Evolutionary conservation across 148 eudicot species (phyloP).

Genomic region (Dysphania ambrosioides): DNA sequence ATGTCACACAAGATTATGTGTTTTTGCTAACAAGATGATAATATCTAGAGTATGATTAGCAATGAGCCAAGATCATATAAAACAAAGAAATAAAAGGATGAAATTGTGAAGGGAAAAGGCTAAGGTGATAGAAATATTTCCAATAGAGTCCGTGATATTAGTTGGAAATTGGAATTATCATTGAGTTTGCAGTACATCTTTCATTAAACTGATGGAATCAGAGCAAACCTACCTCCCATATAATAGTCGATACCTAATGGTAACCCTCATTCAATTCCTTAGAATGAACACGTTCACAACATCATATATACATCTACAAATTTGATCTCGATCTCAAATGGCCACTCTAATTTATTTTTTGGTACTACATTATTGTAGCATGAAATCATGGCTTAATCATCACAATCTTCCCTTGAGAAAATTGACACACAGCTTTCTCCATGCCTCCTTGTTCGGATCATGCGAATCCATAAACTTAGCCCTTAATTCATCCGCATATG

Average conservation of each 20-base stretch:
- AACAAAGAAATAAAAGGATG: too few relatives aligned
- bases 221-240: not conserved
- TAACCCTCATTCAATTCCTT: not conserved
- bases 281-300: not conserved
- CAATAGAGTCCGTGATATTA: not conserved
- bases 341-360: not conserved
- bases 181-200: not conserved
- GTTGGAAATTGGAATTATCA: not conserved
- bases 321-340: too few relatives aligned
- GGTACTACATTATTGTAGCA: not conserved
- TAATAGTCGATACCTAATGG: not conserved
- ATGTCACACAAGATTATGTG: too few relatives aligned
- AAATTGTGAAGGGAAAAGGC: not conserved
- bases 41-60: too few relatives aligned
- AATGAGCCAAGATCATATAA: too few relatives aligned
- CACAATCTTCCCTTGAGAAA: slow-evolving; percentile 66
- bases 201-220: not conserved
- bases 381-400: slow-evolving; percentile 10
- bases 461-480: slow-evolving; percentile 33
- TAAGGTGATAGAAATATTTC: not conserved
- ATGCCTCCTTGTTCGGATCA: slow-evolving; percentile 72
- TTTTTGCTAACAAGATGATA: too few relatives aligned
- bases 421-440: slow-evolving; percentile 63
- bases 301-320: not conserved
- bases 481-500: slow-evolving; percentile 49